These are phyloP conservation scores for Leishmania mexicana DNA, from an alignment of 208 protist species.

Conservation along the genomic window DNA sequence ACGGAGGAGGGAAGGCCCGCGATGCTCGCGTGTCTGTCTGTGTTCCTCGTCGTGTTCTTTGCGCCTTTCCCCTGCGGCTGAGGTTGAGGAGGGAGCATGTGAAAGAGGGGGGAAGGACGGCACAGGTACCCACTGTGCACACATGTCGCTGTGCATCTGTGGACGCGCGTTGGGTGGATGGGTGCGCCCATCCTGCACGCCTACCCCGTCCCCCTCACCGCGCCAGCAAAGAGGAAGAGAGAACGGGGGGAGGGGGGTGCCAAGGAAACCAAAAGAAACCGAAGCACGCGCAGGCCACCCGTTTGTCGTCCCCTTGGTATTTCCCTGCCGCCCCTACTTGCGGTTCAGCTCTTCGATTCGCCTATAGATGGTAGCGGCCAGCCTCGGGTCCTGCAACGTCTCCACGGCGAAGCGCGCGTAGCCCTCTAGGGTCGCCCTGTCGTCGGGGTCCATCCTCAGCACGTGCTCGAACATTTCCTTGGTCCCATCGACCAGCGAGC, in stretches of 20 bases:
- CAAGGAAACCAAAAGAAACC: not conserved
- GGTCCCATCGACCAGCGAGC: constrained; percentile 41
- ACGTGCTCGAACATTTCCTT: constrained; percentile 51
- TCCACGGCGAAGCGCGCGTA: constrained; percentile 76
- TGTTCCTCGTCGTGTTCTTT: not conserved
- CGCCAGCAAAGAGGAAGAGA: not conserved
- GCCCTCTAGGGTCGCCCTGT: constrained; percentile 45
- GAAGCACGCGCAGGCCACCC: not conserved
- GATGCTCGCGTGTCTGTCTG: not conserved
- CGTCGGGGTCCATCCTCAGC: constrained; percentile 37
- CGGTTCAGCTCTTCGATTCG: constrained; percentile 42
- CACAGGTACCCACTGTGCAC: not conserved
- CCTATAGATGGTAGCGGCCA: constrained; percentile 46
- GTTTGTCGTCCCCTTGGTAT: not conserved
- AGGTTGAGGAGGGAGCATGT: not conserved
- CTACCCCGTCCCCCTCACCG: not conserved
- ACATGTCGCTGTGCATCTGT: not conserved
- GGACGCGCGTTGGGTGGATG: not conserved
- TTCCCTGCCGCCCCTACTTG: constrained; percentile 2
- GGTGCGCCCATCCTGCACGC: not conserved
- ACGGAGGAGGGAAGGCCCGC: not conserved
- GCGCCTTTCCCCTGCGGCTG: not conserved
- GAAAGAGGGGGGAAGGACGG: not conserved
- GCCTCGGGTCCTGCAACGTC: constrained; percentile 51
- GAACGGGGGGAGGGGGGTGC: not conserved